phyloP scores from a whole-genome alignment of 2,329 filamentous ascomycete species.

The Rhexocercosporidium sp. region DNA sequence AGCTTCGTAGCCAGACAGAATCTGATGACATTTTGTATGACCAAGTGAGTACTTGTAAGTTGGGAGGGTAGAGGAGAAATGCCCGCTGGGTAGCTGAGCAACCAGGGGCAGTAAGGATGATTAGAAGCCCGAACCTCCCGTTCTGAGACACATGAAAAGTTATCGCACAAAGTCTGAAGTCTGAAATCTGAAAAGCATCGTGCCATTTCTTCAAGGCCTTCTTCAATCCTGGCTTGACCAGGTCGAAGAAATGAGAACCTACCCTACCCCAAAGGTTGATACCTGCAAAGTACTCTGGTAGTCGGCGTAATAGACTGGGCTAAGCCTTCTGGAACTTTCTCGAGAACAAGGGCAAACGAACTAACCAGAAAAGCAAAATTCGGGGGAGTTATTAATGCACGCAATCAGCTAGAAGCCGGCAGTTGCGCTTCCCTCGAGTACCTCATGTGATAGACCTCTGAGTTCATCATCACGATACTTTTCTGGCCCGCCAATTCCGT shows the following conservation, averaged over 20 bases:
- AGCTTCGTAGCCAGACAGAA: background rate
- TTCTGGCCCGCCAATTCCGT: background rate
- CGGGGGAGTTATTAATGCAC: no score
- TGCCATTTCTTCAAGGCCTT: no score
- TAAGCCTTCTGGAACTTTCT: no score
- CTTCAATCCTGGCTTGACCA: no score
- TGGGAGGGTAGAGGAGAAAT: background rate
- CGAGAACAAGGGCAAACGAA: no score
- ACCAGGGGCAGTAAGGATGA: background rate
- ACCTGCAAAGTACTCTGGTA: no score
- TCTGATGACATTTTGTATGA: background rate
- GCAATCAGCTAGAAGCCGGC: background rate
- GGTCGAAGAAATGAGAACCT: no score
- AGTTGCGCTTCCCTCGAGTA: background rate
- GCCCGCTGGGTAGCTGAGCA: background rate
- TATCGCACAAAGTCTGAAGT: no score
- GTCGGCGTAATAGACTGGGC: no score
- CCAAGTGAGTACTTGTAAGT: no score
- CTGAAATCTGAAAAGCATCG: background rate
- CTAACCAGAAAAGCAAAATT: no score
- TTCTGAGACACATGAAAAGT: background rate
- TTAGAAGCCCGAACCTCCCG: background rate
- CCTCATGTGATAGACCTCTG: background rate
- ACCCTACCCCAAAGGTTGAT: no score
- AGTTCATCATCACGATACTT: background rate